Conservation (phyloP, 129 eudicot genomes). For the Ambrosia artemisiifolia region DNA sequence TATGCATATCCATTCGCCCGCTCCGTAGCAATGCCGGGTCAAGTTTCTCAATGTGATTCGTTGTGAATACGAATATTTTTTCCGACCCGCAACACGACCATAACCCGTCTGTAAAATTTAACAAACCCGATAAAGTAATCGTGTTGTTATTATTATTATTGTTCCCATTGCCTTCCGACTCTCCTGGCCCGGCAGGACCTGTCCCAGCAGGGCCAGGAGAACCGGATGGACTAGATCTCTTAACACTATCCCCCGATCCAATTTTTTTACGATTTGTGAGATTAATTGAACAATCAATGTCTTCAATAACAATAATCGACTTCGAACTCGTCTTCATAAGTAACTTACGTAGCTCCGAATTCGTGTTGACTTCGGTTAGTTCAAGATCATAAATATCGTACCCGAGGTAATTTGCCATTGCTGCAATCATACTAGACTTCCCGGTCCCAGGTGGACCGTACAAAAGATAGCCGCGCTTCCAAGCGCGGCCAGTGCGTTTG, state of each 20-base stretch:
- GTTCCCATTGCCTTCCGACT: conserved; percentile 29
- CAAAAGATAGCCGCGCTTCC: conserved; percentile 85
- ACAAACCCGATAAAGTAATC: conserved; percentile 70
- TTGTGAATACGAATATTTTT: conserved; percentile 89
- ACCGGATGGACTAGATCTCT: conserved; percentile 14
- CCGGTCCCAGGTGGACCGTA: conserved; percentile 98
- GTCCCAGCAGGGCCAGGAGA: too few relatives aligned
- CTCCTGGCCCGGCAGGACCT: conserved; percentile 37
- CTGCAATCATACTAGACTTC: conserved; percentile 95
- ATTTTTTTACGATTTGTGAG: conserved; percentile 53
- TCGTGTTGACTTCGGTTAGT: conserved; percentile 75
- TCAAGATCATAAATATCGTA: conserved; percentile 93
- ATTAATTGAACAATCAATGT: conserved; percentile 84
- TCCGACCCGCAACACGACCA: conserved; percentile 98
- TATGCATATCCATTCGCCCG: conserved; percentile 98
- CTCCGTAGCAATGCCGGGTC: conserved; percentile 92
- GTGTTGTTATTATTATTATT: conserved; percentile 49
- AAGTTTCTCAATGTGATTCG: conserved; percentile 86
- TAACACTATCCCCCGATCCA: background rate
- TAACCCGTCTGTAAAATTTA: conserved; percentile 89
- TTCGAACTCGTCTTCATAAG: conserved; percentile 91
- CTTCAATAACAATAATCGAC: conserved; percentile 90
- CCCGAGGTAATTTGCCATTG: conserved; percentile 86
- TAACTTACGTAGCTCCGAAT: conserved; percentile 76
- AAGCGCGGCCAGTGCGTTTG: conserved; percentile 91